Conservation (phyloP, 306 rosid genomes). For the Vicia villosa region DNA sequence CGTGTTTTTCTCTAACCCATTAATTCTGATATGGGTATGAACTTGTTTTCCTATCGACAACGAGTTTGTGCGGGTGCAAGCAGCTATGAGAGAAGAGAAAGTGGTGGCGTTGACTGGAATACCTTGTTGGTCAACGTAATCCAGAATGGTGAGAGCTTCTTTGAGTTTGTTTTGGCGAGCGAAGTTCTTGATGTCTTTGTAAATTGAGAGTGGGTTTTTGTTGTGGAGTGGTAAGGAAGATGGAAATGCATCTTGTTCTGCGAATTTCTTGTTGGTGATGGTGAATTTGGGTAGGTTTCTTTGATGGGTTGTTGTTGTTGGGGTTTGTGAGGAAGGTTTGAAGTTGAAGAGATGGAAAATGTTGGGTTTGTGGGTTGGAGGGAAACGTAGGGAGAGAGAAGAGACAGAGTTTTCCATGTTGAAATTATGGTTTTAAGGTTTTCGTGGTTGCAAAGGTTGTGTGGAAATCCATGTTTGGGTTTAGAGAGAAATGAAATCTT, state of each 20-base stretch:
- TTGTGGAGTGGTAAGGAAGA: conserved; percentile 13
- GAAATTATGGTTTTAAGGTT: background rate
- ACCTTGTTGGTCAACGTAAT: conserved; percentile 10
- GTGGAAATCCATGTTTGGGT: background rate
- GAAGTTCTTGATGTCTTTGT: conserved; percentile 15
- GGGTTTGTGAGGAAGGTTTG: conserved; percentile 1
- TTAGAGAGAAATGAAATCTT: background rate
- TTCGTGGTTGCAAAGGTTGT: background rate
- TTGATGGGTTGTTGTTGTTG: background rate
- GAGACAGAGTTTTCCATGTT: conserved; percentile 13
- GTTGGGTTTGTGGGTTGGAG: background rate
- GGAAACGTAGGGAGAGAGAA: conserved; percentile 1
- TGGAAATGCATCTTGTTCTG: conserved; percentile 18
- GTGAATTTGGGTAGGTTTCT: background rate
- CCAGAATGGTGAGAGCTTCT: conserved; percentile 15
- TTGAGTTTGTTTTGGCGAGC: conserved; percentile 15
- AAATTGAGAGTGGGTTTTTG: conserved; percentile 7
- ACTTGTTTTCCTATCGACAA: background rate
- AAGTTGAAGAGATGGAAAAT: background rate
- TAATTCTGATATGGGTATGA: conserved; percentile 6
- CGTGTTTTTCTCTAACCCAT: background rate
- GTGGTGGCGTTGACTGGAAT: conserved; percentile 18
- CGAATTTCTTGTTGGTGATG: background rate
- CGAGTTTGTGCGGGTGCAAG: conserved; percentile 2
- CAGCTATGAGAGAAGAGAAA: conserved; percentile 9